Evolutionary conservation across 2,329 filamentous ascomycete species (phyloP), one percentile per base, ranked within the genome.

Genomic region (Fusarium abutilonis): DNA sequence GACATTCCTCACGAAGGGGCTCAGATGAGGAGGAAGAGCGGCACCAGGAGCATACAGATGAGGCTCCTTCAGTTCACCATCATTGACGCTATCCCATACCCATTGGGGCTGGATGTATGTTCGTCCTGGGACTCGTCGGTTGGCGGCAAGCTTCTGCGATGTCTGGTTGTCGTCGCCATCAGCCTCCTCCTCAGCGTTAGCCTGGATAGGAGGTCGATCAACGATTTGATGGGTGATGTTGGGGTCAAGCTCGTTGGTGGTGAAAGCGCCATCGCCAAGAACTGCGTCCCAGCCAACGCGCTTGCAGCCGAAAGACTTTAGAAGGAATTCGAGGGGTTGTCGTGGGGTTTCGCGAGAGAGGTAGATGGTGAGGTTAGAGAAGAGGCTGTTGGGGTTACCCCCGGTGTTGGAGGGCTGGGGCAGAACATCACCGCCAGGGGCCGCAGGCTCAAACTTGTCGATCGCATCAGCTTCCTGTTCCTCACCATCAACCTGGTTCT

Each of bases 71-170:
- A 99, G 80, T 76, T 94, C 92, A 62, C 92, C 92, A 41, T 95
- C 91, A 75, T 99, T 99, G 75, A 97, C 81, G 71, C 91, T 94
- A 73, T 99, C 95, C 95, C 95, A 99, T 4, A 99, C 88, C 94
- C 96, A 99, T 75, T 99, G 95, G 17, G 95, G 95, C 79, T 99
- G 95, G 52, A 99, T 80, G 70, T 99, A 99, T 63, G 88, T 92
- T 66, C 95, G 86, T 32, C 94, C 94, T n/a, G 94, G 93, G 60
- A 98, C 89, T 60, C 93, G 87, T 63, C 87, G 87, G 71, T 91
- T 90, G 56, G 76, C 76, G 23, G 75, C 80, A 52, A 87, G 78
- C 74, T 83, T 85, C 74, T 83, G 85, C 43, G 79, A 79, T 61
- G 81, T 90, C 78, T 86, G 86, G 76, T 84, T 88, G 68, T 89